Evolutionary conservation across 2,329 filamentous ascomycete genomes (phyloP).

Genomic region (Aureobasidium sp.): DNA sequence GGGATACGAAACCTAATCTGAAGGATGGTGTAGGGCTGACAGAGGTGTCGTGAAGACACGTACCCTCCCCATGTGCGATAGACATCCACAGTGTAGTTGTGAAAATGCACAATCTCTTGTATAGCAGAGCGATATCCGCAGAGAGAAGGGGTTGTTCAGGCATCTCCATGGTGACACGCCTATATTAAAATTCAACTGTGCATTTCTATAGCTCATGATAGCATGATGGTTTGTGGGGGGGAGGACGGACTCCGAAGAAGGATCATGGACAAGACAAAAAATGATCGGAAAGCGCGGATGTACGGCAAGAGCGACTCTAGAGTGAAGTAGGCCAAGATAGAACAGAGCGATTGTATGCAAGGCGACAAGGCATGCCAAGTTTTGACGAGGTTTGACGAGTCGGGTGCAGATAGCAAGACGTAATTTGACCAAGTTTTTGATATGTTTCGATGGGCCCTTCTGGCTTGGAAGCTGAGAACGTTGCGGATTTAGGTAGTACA

Average conservation of each 20-base stretch:
- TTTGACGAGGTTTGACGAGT: neutral
- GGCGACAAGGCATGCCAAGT: neutral
- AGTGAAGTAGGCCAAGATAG: neutral
- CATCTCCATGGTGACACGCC: no score
- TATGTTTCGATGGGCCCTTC: neutral
- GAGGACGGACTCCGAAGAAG: neutral
- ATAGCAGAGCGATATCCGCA: no score
- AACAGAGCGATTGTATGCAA: neutral
- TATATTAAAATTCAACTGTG: no score
- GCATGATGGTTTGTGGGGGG: no score
- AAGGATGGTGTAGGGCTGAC: neutral
- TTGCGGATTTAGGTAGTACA: neutral
- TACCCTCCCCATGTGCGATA: no score
- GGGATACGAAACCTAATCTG: neutral
- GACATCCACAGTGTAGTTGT: no score
- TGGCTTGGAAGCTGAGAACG: neutral
- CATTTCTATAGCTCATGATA: no score
- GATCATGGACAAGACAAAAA: neutral
- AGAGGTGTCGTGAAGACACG: neutral
- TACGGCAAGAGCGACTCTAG: neutral
- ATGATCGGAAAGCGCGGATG: neutral
- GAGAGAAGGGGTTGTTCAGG: no score
- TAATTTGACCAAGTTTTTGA: slow-evolving; percentile 2
- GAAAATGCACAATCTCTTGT: no score
- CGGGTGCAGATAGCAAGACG: neutral